Conservation (phyloP, 1,139 yeast genomes). For the Saccharomyces hybrid region DNA sequence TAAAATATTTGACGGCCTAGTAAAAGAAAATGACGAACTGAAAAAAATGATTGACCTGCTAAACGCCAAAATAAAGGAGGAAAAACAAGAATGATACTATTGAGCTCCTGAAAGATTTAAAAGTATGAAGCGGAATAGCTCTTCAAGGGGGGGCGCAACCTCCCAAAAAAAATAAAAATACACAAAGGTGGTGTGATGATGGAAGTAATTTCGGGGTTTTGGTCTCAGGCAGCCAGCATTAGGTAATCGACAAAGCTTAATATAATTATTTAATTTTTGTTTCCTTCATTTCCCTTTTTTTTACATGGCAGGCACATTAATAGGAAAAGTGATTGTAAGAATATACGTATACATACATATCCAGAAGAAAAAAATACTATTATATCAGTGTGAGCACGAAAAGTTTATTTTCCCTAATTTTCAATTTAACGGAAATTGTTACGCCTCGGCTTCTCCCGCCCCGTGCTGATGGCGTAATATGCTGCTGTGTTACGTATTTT, state of each 20-base stretch:
- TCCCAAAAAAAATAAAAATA: background rate
- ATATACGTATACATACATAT: background rate
- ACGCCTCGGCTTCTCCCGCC: background rate
- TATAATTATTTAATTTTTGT: background rate
- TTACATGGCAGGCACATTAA: background rate
- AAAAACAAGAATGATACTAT: background rate
- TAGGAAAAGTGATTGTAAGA: background rate
- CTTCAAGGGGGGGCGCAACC: background rate
- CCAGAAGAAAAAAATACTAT: background rate
- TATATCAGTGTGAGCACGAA: background rate
- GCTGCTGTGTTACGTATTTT: background rate
- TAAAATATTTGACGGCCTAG: constrained; percentile 49
- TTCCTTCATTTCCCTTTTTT: background rate
- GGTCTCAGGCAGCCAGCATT: background rate
- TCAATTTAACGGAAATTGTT: background rate
- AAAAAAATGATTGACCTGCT: constrained; percentile 2
- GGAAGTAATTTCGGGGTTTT: background rate
- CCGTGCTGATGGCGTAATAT: background rate
- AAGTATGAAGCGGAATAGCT: background rate
- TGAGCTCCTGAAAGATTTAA: background rate
- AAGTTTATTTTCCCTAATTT: background rate
- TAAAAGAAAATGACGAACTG: constrained; percentile 20
- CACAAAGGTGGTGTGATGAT: background rate
- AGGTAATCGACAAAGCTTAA: background rate
- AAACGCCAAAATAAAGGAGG: background rate